Conservation (phyloP, 306 rosid genomes). For the Chamaecrista fasciculata region DNA sequence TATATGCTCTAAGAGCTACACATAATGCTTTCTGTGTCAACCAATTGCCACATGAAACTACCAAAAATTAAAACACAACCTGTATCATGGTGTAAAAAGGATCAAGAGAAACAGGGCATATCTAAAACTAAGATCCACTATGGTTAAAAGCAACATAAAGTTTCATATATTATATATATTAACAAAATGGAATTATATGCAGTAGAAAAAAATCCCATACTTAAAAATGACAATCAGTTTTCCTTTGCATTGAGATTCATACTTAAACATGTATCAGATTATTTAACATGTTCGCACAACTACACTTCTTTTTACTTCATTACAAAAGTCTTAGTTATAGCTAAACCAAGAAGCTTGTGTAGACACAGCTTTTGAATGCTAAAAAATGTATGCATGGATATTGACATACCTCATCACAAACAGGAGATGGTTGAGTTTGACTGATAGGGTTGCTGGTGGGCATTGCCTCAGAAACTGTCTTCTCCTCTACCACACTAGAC, state of each 20-base stretch:
- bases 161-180: not conserved
- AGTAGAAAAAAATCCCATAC: not conserved
- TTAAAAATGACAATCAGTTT: not conserved
- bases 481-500: conserved; percentile 36
- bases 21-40: not conserved
- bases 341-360: not conserved
- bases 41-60: conserved; percentile 17
- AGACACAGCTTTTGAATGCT: not conserved
- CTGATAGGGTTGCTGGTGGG: not conserved
- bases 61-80: not conserved
- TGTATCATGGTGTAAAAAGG: not conserved
- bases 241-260: too few species aligned
- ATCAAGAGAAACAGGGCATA: not conserved
- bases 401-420: conserved; percentile 36
- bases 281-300: not conserved
- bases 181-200: not conserved
- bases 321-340: not conserved
- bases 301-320: not conserved
- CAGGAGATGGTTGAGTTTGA: conserved; percentile 31
- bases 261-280: not conserved
- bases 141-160: not conserved
- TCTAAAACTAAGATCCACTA: not conserved
- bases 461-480: conserved; percentile 34
- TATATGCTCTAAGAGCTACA: not conserved
- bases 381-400: conserved; percentile 22